Base-by-base conservation (phyloP, 2,329 filamentous ascomycete species). In the Phialophora chinensis region DNA sequence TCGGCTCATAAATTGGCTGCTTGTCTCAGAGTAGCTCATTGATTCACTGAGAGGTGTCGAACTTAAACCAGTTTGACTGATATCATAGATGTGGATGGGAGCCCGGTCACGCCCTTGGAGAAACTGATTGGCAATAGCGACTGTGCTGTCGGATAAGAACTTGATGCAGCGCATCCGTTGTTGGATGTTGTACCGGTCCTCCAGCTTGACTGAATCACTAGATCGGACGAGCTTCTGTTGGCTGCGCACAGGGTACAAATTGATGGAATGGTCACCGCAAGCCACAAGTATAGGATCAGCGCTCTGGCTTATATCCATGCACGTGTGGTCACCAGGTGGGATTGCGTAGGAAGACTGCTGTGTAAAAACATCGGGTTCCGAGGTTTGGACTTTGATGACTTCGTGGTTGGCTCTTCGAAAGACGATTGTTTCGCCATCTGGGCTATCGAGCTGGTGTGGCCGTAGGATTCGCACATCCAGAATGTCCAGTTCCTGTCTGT, bases 371-470 rank as follows among this genome's bases (percentile, higher is more conserved):
- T 81, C 67, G 74, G 78, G 66, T 25, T 78, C 77, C 74, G 52
- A 88, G 75, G 55, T 66, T 38, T 70, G 56, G 23, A 73, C 49
- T 42, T 62, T 61, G 25, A 66, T 35, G 29, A 73, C 54, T 56
- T 84, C 80, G 11, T 86, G 85, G 71, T 84, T 84, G 23, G 86
- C 83, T 53, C 86, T 85, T 5, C 86, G 85, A 55, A 85, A 80
- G 3, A 88, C 79, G 31, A 88, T 72, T 55, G 82, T 76, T 68
- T 86, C 80, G 7, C 72, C 74, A 20, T 77, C 76, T 4, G 72
- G 66, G 2, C 73, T 71, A 49, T 75, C 74, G 56, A 72, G 68
- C 62, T 82, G 79, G 27, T 78, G 74, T 5, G 81, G 77, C 31
- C 77, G 77, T 33, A 90, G 72, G 1, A 89, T 72, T 69, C 85